Percentiles rank a stretch among this genome's conserved stretches.
phyloP scores from a whole-genome alignment of 2,329 filamentous ascomycete genomes.

The Hypomyces rosellus region DNA sequence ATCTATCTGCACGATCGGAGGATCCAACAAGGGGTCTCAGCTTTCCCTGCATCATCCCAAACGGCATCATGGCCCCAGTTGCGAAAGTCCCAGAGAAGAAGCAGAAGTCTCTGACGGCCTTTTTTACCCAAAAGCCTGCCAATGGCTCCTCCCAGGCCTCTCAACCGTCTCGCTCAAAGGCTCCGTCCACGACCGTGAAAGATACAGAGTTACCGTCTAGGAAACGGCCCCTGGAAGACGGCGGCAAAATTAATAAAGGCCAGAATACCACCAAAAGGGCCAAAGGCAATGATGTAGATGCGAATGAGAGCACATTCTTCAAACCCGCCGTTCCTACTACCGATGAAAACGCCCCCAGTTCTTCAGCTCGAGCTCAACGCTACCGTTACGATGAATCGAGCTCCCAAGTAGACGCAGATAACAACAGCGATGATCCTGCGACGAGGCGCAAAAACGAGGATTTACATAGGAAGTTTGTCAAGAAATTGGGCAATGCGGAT shows the following conservation, averaged over 20 bases:
- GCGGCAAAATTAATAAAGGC: slow-evolving; percentile 23
- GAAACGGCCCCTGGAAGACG: slow-evolving; percentile 48
- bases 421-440: slow-evolving; percentile 44
- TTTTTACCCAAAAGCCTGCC: slow-evolving; percentile 62
- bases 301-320: slow-evolving; percentile 30
- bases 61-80: slow-evolving; percentile 25
- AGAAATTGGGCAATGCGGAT: slow-evolving; percentile 81
- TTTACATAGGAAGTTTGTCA: slow-evolving; percentile 79
- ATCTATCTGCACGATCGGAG: too few species aligned
- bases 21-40: not conserved
- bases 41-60: not conserved
- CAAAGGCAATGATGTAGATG: slow-evolving; percentile 34
- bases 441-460: slow-evolving; percentile 56
- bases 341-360: slow-evolving; percentile 10
- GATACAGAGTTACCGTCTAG: slow-evolving; percentile 26
- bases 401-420: slow-evolving; percentile 33
- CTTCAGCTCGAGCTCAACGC: slow-evolving; percentile 41
- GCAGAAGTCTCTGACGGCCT: slow-evolving; percentile 79
- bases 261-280: slow-evolving; percentile 5
- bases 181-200: slow-evolving; percentile 18
- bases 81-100: slow-evolving; percentile 49
- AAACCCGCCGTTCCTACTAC: not conserved
- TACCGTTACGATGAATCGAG: slow-evolving; percentile 45
- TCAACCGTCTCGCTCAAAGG: slow-evolving; percentile 16
- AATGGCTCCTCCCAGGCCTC: slow-evolving; percentile 38